Conservation (phyloP, 345 rosid genomes). For the Euphorbia peplus region DNA sequence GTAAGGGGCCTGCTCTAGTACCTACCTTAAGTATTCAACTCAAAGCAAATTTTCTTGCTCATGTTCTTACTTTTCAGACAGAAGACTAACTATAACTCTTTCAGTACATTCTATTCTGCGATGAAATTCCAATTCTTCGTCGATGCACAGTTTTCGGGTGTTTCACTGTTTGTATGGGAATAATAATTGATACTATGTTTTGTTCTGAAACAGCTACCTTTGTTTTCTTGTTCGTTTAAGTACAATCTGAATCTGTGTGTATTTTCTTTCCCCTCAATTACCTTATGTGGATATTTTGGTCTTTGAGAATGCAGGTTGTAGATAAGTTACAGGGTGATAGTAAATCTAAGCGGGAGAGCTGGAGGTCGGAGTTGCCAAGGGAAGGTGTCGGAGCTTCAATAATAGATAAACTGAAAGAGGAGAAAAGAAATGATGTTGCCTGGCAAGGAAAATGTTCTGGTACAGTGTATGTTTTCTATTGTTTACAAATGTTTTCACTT, state of each 20-base stretch:
- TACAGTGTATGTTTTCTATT: slow-evolving; percentile 82
- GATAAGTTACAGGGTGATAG: slow-evolving; percentile 83
- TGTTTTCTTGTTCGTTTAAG: background rate
- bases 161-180: background rate
- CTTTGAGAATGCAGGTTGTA: slow-evolving; percentile 57
- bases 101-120: background rate
- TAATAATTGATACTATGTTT: background rate
- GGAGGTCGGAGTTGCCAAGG: slow-evolving; percentile 60
- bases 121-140: background rate
- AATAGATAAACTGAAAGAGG: slow-evolving; percentile 63
- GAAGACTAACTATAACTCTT: background rate
- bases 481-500: background rate
- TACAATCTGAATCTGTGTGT: no score
- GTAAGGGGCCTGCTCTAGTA: background rate
- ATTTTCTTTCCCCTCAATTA: background rate
- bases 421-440: slow-evolving; percentile 60
- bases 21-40: background rate
- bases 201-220: background rate
- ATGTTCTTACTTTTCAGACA: background rate
- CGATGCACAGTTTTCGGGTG: background rate
- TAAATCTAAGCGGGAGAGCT: slow-evolving; percentile 60
- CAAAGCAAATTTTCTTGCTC: background rate
- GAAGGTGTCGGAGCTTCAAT: slow-evolving; percentile 63
- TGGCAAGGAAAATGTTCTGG: slow-evolving; percentile 99
- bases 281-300: slow-evolving; percentile 8